Evolutionary conservation across 495 filamentous ascomycete species (phyloP), one percentile per base, ranked within the genome.

Genomic region (Xylaria cubensis): DNA sequence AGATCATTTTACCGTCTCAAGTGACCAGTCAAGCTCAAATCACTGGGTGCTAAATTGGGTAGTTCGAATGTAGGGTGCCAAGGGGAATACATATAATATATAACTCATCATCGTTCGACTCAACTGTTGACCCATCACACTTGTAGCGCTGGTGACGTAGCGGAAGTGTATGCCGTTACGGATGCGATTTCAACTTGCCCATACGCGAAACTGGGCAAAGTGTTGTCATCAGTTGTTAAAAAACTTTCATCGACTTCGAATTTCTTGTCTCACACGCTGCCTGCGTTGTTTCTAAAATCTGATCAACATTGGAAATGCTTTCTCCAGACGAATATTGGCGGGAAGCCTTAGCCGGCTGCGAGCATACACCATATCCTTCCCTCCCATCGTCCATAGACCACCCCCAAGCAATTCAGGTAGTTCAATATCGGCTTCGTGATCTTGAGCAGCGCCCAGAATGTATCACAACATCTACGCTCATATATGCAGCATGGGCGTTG

Each of bases 331-430:
- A 42, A 41, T 63, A 63, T 42, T 63, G 59, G 59, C 59, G 59
- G 39, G 19, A 63, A 44, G 34, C 34, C 34, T 63, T 63, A 24
- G 59, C 59, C 6, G 59, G 59, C 39, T 63, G 59, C 36, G 59
- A 63, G 59, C 59, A 63, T 44, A 63, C 59, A 42, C 59, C 59
- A 63, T 63, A 63, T 36, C 59, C 59, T 42, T 24, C 59, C 4
- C 59, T 63, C 59, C 59, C 59, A 8, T 63, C 59, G 36, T 63
- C 12, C 9, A 21, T 63, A 2, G 39, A 44, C 12, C 15, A 42
- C 9, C 39, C 59, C 1, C 59, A 24, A 44, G 59, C 59, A 63
- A 42, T 36, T 12, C 15, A 63, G 36, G n/a, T 42, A 24, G 59
- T 63, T 15, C 15, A 63, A 44, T 63, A 63, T n/a, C 34, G 59